These are phyloP conservation scores for Chaetomium strumarium DNA, from an alignment of 2,329 filamentous ascomycete genomes.

Conservation along the genomic window DNA sequence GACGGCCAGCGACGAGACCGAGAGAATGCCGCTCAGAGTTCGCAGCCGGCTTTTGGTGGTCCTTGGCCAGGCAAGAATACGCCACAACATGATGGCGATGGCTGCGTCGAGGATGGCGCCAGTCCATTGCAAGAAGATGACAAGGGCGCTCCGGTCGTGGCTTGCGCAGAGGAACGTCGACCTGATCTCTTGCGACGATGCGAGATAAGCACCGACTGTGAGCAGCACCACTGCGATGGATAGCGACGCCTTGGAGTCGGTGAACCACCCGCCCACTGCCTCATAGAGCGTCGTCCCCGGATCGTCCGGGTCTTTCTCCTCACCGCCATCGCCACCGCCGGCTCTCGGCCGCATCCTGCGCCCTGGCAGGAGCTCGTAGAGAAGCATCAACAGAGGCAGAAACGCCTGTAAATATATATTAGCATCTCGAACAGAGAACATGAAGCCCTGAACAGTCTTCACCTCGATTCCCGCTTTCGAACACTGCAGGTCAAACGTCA, in stretches of 20 bases:
- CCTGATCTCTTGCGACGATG: slow-evolving; percentile 33
- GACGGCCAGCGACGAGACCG: slow-evolving; percentile 36
- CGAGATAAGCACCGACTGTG: slow-evolving; percentile 38
- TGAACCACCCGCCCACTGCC: slow-evolving; percentile 44
- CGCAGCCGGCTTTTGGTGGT: slow-evolving; percentile 43
- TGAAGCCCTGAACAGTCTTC: slow-evolving; percentile 4
- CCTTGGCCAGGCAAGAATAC: slow-evolving; percentile 45
- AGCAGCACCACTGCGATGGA: slow-evolving; percentile 36
- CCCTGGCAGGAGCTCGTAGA: slow-evolving; percentile 40
- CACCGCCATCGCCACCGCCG: slow-evolving; percentile 21
- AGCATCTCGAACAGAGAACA: neutral
- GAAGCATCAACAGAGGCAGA: slow-evolving; percentile 39
- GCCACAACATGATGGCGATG: slow-evolving; percentile 45
- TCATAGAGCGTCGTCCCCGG: slow-evolving; percentile 42
- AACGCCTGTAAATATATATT: slow-evolving; percentile 35
- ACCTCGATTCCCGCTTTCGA: slow-evolving; percentile 46
- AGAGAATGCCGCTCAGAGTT: slow-evolving; percentile 39
- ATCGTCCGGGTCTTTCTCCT: slow-evolving; percentile 41
- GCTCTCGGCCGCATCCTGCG: slow-evolving; percentile 24
- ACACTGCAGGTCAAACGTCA: slow-evolving; percentile 46
- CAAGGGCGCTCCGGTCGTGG: slow-evolving; percentile 34
- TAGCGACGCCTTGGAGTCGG: slow-evolving; percentile 35
- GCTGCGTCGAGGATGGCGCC: slow-evolving; percentile 42
- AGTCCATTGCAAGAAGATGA: slow-evolving; percentile 38
- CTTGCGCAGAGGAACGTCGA: slow-evolving; percentile 49